Conservation (phyloP, 2,329 filamentous ascomycete genomes). For the Leptographium procerum region DNA sequence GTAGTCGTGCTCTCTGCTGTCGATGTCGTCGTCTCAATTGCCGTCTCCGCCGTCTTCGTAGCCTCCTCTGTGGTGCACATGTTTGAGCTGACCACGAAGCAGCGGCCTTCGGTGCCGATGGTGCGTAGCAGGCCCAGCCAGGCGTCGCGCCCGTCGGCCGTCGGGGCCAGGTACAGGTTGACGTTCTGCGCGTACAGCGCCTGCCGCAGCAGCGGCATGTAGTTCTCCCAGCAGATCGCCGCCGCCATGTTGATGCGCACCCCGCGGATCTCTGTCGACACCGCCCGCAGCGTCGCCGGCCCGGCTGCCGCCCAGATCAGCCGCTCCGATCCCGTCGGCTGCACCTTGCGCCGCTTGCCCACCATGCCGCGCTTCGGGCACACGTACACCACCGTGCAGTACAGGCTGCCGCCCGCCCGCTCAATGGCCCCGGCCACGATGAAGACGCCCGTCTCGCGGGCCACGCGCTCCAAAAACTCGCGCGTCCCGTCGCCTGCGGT, state of each 20-base stretch:
- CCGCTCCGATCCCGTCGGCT: constrained; percentile 78
- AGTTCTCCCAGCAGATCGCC: constrained; percentile 95
- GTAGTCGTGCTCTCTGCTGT: neutral
- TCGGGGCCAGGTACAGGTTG: constrained; percentile 83
- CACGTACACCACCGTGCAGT: constrained; percentile 74
- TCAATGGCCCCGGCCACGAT: constrained; percentile 73
- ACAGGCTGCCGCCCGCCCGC: constrained; percentile 67
- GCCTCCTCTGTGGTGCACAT: constrained; percentile 58
- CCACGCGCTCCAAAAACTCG: constrained; percentile 66
- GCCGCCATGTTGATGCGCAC: constrained; percentile 69
- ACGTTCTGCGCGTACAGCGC: constrained; percentile 81
- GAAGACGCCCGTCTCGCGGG: constrained; percentile 69
- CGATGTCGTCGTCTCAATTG: neutral
- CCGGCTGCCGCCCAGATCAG: constrained; percentile 84
- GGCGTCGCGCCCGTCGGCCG: constrained; percentile 71
- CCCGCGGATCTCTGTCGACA: constrained; percentile 69
- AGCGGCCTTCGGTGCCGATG: constrained; percentile 67
- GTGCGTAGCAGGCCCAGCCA: constrained; percentile 80
- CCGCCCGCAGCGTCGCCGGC: constrained; percentile 64
- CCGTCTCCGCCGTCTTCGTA: constrained; percentile 6
- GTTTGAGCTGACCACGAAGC: constrained; percentile 78
- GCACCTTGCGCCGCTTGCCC: constrained; percentile 84
- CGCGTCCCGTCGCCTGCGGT: constrained; percentile 49
- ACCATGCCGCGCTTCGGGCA: constrained; percentile 61
- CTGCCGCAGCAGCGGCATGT: constrained; percentile 83